Base-by-base conservation (phyloP, 2,329 filamentous ascomycete species). In the Macrophomina phaseolina region DNA sequence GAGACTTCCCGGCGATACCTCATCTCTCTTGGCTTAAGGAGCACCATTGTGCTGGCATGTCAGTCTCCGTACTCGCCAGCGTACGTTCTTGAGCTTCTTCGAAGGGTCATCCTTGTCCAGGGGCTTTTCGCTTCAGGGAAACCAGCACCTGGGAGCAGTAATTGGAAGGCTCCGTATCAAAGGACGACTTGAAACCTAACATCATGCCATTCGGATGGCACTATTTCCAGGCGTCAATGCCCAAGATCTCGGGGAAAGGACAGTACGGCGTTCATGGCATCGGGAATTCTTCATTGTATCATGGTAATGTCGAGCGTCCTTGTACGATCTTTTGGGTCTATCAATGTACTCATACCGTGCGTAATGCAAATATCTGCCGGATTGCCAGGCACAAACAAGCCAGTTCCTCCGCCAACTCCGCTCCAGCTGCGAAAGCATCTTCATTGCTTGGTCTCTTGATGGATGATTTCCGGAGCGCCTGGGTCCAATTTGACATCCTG, bases 401-500 rank as follows among this genome's bases (percentile, higher is more conserved):
- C 36, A 45, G 12, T n/a, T 16, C 12, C 16, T 45, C 16, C 12
- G 16, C 16, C 42, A n/a, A n/a, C 40, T 32, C 56, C 4, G 34
- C 16, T 30, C 4, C 1, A 11, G 8, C 11, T 9, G 2, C 7
- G 14, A 30, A 45, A 5, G 14, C 11, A 5, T 14, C n/a, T 7
- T 45, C 30, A 46, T 16, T 12, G 40, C 38, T 61, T 46, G 28
- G 28, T 46, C 42, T 61, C 56, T 1, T 61, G 56, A 16, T 61
- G 56, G 56, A 61, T 46, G 30, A 61, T 23, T 30, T 61, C 56
- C 5, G 40, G 12, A 14, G 28, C 40, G 40, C 12, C 46, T 12
- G 56, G 56, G 16, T 61, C 56, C 23, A 61, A 28, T 48, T 67
- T 67, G 12, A 56, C 65, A 28, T 73, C 70, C 16, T 78, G 74